Conservation (phyloP, 768 basidiomycete genomes). For the Serendipita vermifera region DNA sequence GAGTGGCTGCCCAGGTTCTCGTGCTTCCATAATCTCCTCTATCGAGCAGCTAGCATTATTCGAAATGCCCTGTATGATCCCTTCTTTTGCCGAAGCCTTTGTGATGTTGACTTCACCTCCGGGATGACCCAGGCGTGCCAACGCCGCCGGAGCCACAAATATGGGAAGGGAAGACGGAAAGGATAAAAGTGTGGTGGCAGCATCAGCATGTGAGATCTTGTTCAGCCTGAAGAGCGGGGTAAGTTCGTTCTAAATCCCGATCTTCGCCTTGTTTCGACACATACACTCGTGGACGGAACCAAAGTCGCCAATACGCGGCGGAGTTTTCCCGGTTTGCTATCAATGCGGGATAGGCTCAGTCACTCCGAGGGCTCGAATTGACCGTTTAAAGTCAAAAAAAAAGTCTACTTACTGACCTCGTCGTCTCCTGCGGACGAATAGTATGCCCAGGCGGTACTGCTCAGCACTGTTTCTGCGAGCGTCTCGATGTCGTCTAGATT, state of each 20-base stretch:
- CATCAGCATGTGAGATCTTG: constrained; percentile 20
- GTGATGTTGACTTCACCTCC: constrained; percentile 37
- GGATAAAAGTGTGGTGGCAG: constrained; percentile 18
- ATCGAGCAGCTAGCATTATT: constrained; percentile 55
- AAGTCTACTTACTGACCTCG: constrained; percentile 60
- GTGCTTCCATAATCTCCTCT: constrained; percentile 45
- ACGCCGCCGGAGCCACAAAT: constrained; percentile 32
- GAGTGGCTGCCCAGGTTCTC: constrained; percentile 44
- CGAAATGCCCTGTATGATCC: constrained; percentile 33
- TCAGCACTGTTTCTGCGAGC: constrained; percentile 59
- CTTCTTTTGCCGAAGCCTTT: constrained; percentile 30
- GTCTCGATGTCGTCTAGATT: constrained; percentile 23
- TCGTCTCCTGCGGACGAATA: constrained; percentile 83
- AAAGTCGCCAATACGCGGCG: constrained; percentile 60
- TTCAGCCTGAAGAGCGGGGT: constrained; percentile 17
- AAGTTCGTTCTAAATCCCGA: background rate
- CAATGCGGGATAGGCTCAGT: too few relatives aligned
- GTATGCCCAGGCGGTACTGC: constrained; percentile 65
- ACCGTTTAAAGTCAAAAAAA: too few relatives aligned
- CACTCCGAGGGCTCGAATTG: too few relatives aligned
- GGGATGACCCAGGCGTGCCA: constrained; percentile 33
- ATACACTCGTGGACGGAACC: constrained; percentile 18
- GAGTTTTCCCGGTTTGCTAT: constrained; percentile 55
- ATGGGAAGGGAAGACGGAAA: constrained; percentile 25
- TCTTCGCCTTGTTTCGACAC: background rate